phyloP scores from a whole-genome alignment of 2,329 filamentous ascomycete species.

The Fusarium falciforme region DNA sequence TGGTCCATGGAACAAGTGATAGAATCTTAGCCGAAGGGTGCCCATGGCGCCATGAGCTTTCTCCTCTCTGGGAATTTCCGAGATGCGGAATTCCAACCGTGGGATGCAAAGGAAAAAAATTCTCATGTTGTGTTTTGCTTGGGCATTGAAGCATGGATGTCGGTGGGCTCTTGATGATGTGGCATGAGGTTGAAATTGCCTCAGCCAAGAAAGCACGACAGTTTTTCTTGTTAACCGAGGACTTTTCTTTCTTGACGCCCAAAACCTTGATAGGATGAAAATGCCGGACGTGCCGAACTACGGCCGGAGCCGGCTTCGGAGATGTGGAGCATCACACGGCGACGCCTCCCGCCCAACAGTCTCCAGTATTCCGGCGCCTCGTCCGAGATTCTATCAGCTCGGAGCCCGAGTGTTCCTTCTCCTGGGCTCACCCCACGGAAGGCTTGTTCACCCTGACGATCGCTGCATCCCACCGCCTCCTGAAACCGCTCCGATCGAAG shows the following conservation, averaged over 20 bases:
- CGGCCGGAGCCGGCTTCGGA: neutral
- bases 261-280: neutral
- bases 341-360: neutral
- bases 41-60: neutral
- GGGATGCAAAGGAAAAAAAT: slow-evolving; percentile 1
- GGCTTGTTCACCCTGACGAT: slow-evolving; percentile 19
- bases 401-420: neutral
- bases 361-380: neutral
- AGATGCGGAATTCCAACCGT: slow-evolving; percentile 1
- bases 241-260: neutral
- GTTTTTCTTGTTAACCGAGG: neutral
- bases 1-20: slow-evolving; percentile 2
- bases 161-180: neutral
- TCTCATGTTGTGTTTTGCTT: neutral
- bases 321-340: neutral
- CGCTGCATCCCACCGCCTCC: slow-evolving; percentile 24
- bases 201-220: neutral
- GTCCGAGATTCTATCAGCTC: neutral
- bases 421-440: neutral
- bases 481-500: slow-evolving; percentile 21
- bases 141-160: neutral
- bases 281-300: neutral
- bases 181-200: neutral
- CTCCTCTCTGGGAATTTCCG: neutral
- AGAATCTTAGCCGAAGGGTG: slow-evolving; percentile 15